Evolutionary conservation across 345 rosid species (phyloP).

Genomic region (Citrus hindsii): DNA sequence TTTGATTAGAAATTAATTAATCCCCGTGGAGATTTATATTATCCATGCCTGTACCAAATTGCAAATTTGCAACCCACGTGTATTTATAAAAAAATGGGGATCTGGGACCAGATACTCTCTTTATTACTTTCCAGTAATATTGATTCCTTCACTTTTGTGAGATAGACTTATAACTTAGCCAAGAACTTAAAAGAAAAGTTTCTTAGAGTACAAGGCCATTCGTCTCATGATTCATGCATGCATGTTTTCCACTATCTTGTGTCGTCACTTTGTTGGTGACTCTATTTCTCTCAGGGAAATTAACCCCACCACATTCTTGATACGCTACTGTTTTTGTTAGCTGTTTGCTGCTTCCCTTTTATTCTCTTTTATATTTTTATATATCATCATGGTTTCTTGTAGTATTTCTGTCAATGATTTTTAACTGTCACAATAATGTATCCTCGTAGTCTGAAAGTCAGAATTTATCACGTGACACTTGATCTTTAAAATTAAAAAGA

Average conservation of each 20-base stretch:
- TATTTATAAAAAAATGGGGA: not conserved
- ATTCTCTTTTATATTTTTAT: too few relatives aligned
- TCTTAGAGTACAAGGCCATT: not conserved
- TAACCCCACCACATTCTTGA: not conserved
- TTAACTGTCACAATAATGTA: too few relatives aligned
- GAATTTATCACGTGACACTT: too few relatives aligned
- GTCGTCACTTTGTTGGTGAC: not conserved
- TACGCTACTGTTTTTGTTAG: not conserved
- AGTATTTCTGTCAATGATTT: too few relatives aligned
- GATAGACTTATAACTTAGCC: not conserved
- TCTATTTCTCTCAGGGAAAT: not conserved
- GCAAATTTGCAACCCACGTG: not conserved
- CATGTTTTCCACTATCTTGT: slow-evolving; percentile 7
- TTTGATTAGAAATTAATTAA: not conserved
- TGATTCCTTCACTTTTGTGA: slow-evolving; percentile 6
- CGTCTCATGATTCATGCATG: not conserved
- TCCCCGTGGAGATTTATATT: not conserved
- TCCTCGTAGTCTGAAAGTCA: too few relatives aligned
- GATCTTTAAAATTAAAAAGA: too few relatives aligned
- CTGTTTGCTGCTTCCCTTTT: not conserved
- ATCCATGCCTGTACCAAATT: not conserved
- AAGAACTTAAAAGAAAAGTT: not conserved
- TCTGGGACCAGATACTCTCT: not conserved
- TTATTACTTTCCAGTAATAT: too few relatives aligned
- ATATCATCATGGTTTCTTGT: too few relatives aligned